Evolutionary conservation across 345 rosid genomes (phyloP).

Genomic region (Turnera subulata): DNA sequence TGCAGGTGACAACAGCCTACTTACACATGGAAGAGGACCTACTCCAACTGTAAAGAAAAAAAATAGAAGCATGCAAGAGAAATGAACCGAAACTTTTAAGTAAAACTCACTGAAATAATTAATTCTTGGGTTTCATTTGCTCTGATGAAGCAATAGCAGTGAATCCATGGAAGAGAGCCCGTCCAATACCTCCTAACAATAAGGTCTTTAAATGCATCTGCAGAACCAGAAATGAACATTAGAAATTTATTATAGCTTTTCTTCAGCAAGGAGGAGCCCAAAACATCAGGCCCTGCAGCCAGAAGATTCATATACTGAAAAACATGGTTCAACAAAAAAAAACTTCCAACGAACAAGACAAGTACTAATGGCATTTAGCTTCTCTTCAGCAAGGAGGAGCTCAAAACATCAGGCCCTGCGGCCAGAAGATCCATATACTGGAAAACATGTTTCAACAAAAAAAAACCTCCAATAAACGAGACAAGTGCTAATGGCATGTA

Average conservation of each 20-base stretch:
- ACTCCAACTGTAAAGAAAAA: too few species aligned
- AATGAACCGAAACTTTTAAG: conserved; percentile 5
- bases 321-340: too few species aligned
- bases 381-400: not conserved
- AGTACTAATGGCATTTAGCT: not conserved
- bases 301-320: too few species aligned
- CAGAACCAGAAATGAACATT: not conserved
- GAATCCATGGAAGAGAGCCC: conserved; percentile 71
- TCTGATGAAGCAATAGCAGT: conserved; percentile 88
- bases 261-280: not conserved
- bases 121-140: conserved; percentile 68
- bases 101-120: conserved; percentile 50
- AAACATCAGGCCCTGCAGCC: too few species aligned
- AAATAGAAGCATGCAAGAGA: not conserved
- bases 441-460: too few species aligned
- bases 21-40: too few species aligned
- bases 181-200: conserved; percentile 61
- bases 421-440: too few species aligned
- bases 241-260: not conserved
- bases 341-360: not conserved
- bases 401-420: too few species aligned
- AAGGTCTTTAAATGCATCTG: conserved; percentile 73
- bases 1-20: too few species aligned
- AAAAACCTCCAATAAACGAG: not conserved
- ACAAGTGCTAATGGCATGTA: not conserved